Evolutionary conservation across 2,329 filamentous ascomycete species (phyloP), one percentile per base, ranked within the genome.

Genomic region (Colletotrichum abscissum): DNA sequence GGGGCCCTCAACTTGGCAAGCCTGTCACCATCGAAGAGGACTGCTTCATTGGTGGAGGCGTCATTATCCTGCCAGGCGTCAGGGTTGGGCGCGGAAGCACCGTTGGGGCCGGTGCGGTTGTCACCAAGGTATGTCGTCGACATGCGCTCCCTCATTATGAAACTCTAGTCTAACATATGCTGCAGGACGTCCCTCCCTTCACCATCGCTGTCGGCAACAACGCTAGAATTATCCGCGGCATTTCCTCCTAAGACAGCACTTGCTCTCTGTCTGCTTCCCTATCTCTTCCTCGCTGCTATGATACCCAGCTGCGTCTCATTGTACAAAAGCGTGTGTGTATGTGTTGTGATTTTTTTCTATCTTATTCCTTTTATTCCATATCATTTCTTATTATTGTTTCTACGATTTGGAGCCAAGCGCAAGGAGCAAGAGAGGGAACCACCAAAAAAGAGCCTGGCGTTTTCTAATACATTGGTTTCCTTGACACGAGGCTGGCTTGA

Each of bases 21-120:
- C 86, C 88, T 22, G 92, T 98, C 68, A 88, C 87, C 42, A 96
- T 98, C 75, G 94, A 95, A 75, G 93, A 97, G 75, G 95, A 98
- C 82, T 93, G 93, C 80, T 95, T 93, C 91, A 90, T 97, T 74
- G 94, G 92, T 1, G 94, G 93, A 14, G 93, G 93, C 78, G 93
- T 92, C 16, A 92, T 90, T 42, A 92, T 98, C 73, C 86, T 97
- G 71, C 92, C 94, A 0, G 95, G 95, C 8, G 90, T 96, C 33
- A 94, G 87, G 46, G 93, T 98, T 77, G 95, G 95, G 9, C 91
- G 91, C 79, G 95, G 95, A 5, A 91, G 89, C 69, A 94, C 93
- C 0, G 89, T 98, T 74, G 95, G 94, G 11, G 95, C 95, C 7
- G 95, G 94, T 16, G 94, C 93, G 77, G 92, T 98, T 49, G 95